Conservation (phyloP, 768 basidiomycete species). For the Boletus reticulatus region DNA sequence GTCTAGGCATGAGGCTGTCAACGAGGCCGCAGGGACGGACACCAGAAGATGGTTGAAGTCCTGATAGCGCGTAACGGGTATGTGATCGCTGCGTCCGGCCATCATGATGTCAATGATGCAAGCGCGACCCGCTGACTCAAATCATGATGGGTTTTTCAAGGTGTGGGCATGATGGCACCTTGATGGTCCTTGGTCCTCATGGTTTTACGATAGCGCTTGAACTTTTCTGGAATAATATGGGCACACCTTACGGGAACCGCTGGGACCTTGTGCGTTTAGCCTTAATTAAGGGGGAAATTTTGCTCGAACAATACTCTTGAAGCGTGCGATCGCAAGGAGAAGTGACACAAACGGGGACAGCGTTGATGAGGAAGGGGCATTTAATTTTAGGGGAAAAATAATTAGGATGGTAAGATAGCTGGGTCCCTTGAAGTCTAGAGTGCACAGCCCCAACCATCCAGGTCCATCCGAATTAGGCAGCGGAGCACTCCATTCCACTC, state of each 20-base stretch:
- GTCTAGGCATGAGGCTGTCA: slow-evolving; percentile 7
- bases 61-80: not conserved
- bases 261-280: too few species aligned
- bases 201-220: too few species aligned
- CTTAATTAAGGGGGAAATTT: too few species aligned
- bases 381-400: not conserved
- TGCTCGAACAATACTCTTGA: not conserved
- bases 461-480: slow-evolving; percentile 27
- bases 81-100: not conserved
- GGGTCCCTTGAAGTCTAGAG: slow-evolving; percentile 15
- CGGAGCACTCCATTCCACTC: slow-evolving; percentile 16
- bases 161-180: too few species aligned
- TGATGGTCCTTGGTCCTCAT: too few species aligned
- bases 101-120: not conserved
- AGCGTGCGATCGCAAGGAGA: not conserved
- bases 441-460: slow-evolving; percentile 12
- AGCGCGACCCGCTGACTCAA: not conserved
- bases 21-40: slow-evolving; percentile 11
- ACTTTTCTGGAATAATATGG: too few species aligned
- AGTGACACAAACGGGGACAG: not conserved
- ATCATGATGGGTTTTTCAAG: too few species aligned
- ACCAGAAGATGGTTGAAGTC: slow-evolving; percentile 3
- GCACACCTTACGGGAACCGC: too few species aligned
- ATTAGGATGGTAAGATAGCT: not conserved
- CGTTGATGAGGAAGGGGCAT: not conserved